phyloP scores from a whole-genome alignment of 257 asterid species.

The Anisodus acutangulus region DNA sequence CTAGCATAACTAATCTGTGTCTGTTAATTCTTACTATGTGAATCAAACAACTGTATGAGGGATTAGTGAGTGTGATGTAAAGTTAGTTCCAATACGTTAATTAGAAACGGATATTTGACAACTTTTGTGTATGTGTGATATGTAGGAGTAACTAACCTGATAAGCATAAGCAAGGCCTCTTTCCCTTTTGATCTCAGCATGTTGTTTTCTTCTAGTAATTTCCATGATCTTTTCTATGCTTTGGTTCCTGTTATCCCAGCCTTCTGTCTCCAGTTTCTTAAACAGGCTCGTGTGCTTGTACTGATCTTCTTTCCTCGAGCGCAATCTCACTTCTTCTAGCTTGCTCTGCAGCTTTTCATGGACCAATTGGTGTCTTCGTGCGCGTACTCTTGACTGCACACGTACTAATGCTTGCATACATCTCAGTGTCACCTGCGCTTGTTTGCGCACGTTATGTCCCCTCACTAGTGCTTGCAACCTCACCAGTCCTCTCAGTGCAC shows the following conservation, averaged over 20 bases:
- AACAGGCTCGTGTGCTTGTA: constrained; percentile 39
- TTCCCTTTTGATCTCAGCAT: constrained; percentile 58
- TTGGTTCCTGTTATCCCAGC: constrained; percentile 53
- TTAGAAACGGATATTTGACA: too few species aligned
- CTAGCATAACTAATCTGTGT: too few species aligned
- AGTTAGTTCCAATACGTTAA: too few species aligned
- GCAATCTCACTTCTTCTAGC: constrained; percentile 33
- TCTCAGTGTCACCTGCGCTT: constrained; percentile 91
- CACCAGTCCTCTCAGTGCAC: constrained; percentile 86
- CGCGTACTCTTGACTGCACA: constrained; percentile 83
- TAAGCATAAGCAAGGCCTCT: constrained; percentile 72
- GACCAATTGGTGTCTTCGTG: constrained; percentile 64
- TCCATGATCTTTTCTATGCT: constrained; percentile 52
- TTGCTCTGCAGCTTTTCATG: constrained; percentile 48
- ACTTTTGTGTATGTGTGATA: too few species aligned
- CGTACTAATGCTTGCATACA: constrained; percentile 95
- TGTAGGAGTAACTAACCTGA: not conserved
- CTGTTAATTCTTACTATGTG: too few species aligned
- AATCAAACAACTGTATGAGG: too few species aligned
- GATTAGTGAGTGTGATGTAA: too few species aligned
- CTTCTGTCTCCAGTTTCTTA: constrained; percentile 47
- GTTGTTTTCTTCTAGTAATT: constrained; percentile 53
- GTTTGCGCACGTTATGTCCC: constrained; percentile 91
- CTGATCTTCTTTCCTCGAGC: constrained; percentile 32
- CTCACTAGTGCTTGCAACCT: constrained; percentile 93